Conservation (phyloP, 352 stramenopile species). For the Phytophthora sojae region DNA sequence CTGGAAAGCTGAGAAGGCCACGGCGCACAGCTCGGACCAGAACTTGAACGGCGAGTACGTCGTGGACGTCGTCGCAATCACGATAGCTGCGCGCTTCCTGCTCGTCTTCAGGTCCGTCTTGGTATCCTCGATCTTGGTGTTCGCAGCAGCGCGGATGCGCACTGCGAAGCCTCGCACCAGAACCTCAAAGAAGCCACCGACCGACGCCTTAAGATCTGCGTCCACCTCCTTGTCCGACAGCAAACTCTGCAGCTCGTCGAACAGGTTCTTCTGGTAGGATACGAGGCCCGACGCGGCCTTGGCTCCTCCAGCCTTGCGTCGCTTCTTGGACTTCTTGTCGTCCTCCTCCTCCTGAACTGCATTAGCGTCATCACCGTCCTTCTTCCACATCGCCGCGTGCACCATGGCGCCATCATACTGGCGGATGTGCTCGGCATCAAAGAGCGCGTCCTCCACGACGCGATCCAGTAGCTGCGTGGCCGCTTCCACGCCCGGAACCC, state of each 20-base stretch:
- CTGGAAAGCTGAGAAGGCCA: constrained; percentile 59
- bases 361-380: constrained; percentile 3
- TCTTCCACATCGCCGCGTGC: constrained; percentile 42
- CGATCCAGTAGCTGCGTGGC: constrained; percentile 54
- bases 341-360: constrained; percentile 16
- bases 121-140: constrained; percentile 75
- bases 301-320: constrained; percentile 43
- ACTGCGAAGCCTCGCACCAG: constrained; percentile 64
- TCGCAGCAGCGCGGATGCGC: constrained; percentile 69
- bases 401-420: constrained; percentile 76
- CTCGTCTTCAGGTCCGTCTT: constrained; percentile 77
- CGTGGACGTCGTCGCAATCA: constrained; percentile 79
- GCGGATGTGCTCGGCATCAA: constrained; percentile 79
- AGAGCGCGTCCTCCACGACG: constrained; percentile 76
- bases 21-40: constrained; percentile 83
- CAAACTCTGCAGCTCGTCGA: constrained; percentile 73
- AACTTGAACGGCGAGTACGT: constrained; percentile 89
- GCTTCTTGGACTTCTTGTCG: constrained; percentile 49
- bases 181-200: constrained; percentile 68
- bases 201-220: constrained; percentile 50
- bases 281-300: constrained; percentile 49
- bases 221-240: constrained; percentile 48
- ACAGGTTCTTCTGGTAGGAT: constrained; percentile 84
- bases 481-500: constrained; percentile 18
- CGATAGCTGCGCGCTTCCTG: constrained; percentile 76